Conservation (phyloP, 805 yeast genomes). For the Dipodascus geniculatus region DNA sequence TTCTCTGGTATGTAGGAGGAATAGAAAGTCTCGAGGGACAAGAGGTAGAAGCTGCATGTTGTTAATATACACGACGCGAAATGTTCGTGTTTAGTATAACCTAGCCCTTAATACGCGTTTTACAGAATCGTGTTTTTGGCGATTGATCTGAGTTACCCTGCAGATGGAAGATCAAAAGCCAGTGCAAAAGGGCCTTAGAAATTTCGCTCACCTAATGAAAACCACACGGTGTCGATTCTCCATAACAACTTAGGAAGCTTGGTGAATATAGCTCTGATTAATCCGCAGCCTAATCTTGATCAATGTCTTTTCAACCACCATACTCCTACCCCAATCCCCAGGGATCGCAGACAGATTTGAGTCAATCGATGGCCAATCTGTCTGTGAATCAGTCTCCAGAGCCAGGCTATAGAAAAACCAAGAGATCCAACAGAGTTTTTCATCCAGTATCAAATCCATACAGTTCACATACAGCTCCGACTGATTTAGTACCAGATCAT, state of each 20-base stretch:
- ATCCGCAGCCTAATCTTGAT: too few species aligned
- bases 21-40: too few species aligned
- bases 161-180: too few species aligned
- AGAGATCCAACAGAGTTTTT: conserved; percentile 6
- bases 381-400: background rate
- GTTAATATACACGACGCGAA: background rate
- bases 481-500: background rate
- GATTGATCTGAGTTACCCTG: too few species aligned
- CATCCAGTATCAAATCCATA: background rate
- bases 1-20: background rate
- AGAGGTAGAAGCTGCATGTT: too few species aligned
- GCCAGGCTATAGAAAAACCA: background rate
- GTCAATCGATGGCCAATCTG: background rate
- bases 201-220: too few species aligned
- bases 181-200: too few species aligned
- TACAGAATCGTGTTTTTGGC: too few species aligned
- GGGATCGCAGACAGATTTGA: background rate
- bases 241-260: too few species aligned
- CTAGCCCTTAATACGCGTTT: background rate
- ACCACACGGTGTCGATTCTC: too few species aligned
- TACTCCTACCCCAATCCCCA: background rate
- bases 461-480: background rate
- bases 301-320: background rate
- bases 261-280: too few species aligned
- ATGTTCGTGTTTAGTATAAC: background rate